A percentile compares a stretch with the other conserved stretches of the same genome.
These are phyloP conservation scores for Yamadazyma laniorum DNA, from an alignment of 805 yeast genomes.

Conservation along the genomic window DNA sequence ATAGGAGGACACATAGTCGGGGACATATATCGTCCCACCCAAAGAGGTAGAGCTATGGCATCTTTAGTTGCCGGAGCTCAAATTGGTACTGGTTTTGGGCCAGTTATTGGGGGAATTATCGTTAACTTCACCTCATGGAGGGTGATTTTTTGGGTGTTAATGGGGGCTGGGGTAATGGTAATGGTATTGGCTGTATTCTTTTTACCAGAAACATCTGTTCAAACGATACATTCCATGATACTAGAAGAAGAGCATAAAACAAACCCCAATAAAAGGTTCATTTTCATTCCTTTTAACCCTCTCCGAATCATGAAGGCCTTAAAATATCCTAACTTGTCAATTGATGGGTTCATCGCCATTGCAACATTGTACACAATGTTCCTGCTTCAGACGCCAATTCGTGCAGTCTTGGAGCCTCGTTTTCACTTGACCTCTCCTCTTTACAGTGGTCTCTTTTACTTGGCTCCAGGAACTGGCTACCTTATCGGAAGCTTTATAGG, in stretches of 20 bases:
- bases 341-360: constrained; percentile 43
- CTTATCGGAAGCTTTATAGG: constrained; percentile 50
- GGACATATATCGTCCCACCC: constrained; percentile 49
- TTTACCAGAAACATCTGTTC: constrained; percentile 46
- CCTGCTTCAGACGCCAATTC: constrained; percentile 51
- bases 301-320: constrained; percentile 43
- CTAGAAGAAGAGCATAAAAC: constrained; percentile 18
- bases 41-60: constrained; percentile 53
- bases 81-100: constrained; percentile 53
- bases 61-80: constrained; percentile 50
- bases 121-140: constrained; percentile 54
- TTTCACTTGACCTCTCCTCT: constrained; percentile 49
- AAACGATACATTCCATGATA: constrained; percentile 27
- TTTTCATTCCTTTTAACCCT: constrained; percentile 47
- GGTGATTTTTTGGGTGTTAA: constrained; percentile 49
- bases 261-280: constrained; percentile 28
- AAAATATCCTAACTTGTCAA: constrained; percentile 40
- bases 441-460: constrained; percentile 50
- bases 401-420: constrained; percentile 55
- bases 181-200: constrained; percentile 35
- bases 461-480: constrained; percentile 59
- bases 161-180: constrained; percentile 41
- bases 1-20: constrained; percentile 52
- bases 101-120: constrained; percentile 52
- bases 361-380: constrained; percentile 51